Base-by-base conservation (phyloP, 2,329 filamentous ascomycete genomes). In the Didymella lethalis region DNA sequence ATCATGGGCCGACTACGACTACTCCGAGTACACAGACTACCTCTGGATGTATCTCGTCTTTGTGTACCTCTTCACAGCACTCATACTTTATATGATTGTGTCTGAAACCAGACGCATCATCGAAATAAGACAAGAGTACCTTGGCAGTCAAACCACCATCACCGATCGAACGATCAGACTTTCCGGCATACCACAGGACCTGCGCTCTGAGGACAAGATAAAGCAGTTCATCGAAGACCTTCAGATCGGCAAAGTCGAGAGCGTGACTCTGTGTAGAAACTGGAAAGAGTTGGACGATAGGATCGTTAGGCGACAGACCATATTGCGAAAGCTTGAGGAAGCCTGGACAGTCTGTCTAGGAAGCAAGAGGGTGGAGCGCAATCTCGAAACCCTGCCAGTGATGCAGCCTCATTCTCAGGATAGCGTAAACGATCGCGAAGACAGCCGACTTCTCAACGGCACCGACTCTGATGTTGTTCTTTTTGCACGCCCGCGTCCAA, bases 31-130 rank as follows among this genome's bases (percentile, higher is more conserved):
- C 54, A 81, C 78, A 16, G 81, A 82, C 57, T 97, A 93, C 69
- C 80, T 97, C 1, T 97, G 94, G 93, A 91, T 94, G 70, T 97
- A 98, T 72, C 86, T 97, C 14, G 83, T 91, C n/a, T 99, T 99
- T 69, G 91, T 93, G 1, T 99, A 97, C 80, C 84, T 98, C 49
- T 99, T 98, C 76, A 94, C 90, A 6, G 86, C 82, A 1, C 79
- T 98, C 41, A 90, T 91, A 0, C 81, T 97, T 12, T 96, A 93
- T 74, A 86, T 94, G 66, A 88, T 98, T 69, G 87, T 94, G 58
- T 85, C 85, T 41, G 90, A 97, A 78, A 98, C 95, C 0, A 87
- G 90, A 66, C 90, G 88, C 59, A 90, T 99, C 51, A 96, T 98
- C 64, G 86, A 89, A 56, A 86, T 94, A 29, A 85, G 95, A 25